Base-by-base conservation (phyloP, 306 rosid genomes). In the Benincasa hispida region DNA sequence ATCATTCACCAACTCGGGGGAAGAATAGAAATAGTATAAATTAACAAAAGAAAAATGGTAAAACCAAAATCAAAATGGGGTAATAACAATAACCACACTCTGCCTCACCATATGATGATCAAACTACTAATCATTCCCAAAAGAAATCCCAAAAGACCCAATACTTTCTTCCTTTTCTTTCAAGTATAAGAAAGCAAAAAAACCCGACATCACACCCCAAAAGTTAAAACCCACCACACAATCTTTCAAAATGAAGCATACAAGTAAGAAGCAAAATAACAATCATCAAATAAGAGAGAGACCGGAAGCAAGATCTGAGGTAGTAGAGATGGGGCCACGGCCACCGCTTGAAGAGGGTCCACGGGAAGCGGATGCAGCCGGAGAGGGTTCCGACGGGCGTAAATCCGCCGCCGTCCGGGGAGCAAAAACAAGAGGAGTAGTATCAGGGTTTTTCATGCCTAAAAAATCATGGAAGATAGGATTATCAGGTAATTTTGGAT, bases 251-350 rank as follows among this genome's bases (percentile, higher is more conserved):
- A 70, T 15, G 75, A 70, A 72, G 22, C 41, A 27, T 7, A 17
- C 1, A 70, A 12, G 34, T 6, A 27, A 11, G 30, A n/a, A 67
- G 18, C 14, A 67, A 37, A 32, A 13, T 13, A 39, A 41, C 3
- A 39, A 45, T 59, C 22, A 79, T 83, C 77, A 35, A 10, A 65
- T 14, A 65, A n/a, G 48, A 6, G 27, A 65, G 7, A 34, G 35
- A 94, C 98, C 96, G 25, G 93, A 91, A 87, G 86, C 95, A 80
- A 87, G 87, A 82, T 89, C 97, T 56, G 98, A 91, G 76, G 93
- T 81, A 77, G 96, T 65, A 39, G 98, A 91, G 81, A 88, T 75
- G 63, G 89, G 98, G 8, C 84, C 93, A 72, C 92, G 91, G 58
- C 81, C 85, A 14, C 85, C 92, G 14, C 86, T 85, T 34, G 97